A percentile compares a stretch with the other conserved stretches of the same genome.
Conservation (phyloP, 1,139 yeast genomes). For the Blastobotrys elegans region DNA sequence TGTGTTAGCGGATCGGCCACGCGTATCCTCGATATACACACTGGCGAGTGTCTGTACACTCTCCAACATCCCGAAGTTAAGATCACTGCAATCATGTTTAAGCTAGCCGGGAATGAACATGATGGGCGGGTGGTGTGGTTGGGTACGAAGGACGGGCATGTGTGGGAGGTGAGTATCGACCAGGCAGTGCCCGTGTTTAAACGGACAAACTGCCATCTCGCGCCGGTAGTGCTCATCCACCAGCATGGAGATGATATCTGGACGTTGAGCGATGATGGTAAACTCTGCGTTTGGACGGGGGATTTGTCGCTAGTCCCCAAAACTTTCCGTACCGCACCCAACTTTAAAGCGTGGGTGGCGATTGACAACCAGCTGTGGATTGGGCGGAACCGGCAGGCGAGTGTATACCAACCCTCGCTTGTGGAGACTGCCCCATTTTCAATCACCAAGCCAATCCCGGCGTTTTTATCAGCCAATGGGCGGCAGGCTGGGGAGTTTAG, state of each 20-base stretch:
- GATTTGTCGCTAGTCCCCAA: constrained; percentile 28
- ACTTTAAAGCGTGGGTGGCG: constrained; percentile 29
- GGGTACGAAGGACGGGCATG: constrained; percentile 37
- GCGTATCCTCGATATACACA: constrained; percentile 25
- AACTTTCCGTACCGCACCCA: constrained; percentile 31
- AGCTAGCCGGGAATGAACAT: background rate
- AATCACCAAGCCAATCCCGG: constrained; percentile 30
- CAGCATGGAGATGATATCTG: constrained; percentile 27
- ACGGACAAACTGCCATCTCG: constrained; percentile 30
- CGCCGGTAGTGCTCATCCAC: constrained; percentile 30
- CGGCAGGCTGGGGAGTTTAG: constrained; percentile 31
- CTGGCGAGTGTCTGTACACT: constrained; percentile 29
- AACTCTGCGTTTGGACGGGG: constrained; percentile 35
- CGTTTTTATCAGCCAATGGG: constrained; percentile 15
- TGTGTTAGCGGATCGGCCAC: constrained; percentile 25
- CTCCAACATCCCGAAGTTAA: constrained; percentile 26
- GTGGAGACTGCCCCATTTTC: constrained; percentile 21
- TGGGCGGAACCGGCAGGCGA: constrained; percentile 32
- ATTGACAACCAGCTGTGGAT: constrained; percentile 35
- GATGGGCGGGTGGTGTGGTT: constrained; percentile 32
- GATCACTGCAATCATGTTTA: constrained; percentile 26
- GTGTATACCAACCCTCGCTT: constrained; percentile 33
- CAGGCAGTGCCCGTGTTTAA: constrained; percentile 21
- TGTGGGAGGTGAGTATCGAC: constrained; percentile 31
- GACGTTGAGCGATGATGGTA: constrained; percentile 40